Evolutionary conservation across 1,284 basidiomycete species (phyloP).

Genomic region (Austroboletus niveus): DNA sequence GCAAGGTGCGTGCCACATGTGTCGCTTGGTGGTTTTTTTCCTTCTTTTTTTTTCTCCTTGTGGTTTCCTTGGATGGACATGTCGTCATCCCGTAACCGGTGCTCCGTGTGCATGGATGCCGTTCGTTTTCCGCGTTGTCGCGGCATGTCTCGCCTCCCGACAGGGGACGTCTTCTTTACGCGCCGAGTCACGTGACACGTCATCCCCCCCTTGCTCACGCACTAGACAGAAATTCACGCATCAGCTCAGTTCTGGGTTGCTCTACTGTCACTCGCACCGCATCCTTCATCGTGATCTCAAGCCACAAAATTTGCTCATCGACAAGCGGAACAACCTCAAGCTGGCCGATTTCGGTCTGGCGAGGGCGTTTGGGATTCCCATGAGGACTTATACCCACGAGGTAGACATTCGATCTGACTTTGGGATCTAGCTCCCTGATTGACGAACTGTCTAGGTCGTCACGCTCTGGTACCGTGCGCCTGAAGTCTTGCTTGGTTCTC

Average conservation of each 20-base stretch:
- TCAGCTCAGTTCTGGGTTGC: slow-evolving; percentile 83
- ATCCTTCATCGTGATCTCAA: slow-evolving; percentile 97
- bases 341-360: slow-evolving; percentile 97
- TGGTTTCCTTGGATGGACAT: slow-evolving; percentile 24
- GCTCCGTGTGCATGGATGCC: neutral
- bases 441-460: slow-evolving; percentile 68
- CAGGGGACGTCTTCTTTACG: slow-evolving; percentile 18
- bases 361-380: slow-evolving; percentile 95
- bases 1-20: slow-evolving; percentile 59
- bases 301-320: slow-evolving; percentile 96
- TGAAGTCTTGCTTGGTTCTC: slow-evolving; percentile 92
- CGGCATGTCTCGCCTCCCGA: slow-evolving; percentile 3
- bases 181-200: slow-evolving; percentile 29
- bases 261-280: slow-evolving; percentile 95
- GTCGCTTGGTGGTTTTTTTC: slow-evolving; percentile 15
- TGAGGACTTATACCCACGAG: slow-evolving; percentile 98
- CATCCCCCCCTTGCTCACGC: slow-evolving; percentile 7
- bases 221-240: slow-evolving; percentile 79
- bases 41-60: slow-evolving; percentile 4
- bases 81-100: slow-evolving; percentile 2
- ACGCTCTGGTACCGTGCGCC: slow-evolving; percentile 99
- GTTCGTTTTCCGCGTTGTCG: neutral
- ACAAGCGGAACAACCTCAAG: slow-evolving; percentile 87
- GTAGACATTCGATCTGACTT: slow-evolving; percentile 37
- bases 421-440: neutral